These are phyloP conservation scores for Aegle marmelos DNA, from an alignment of 345 rosid genomes.

Conservation along the genomic window DNA sequence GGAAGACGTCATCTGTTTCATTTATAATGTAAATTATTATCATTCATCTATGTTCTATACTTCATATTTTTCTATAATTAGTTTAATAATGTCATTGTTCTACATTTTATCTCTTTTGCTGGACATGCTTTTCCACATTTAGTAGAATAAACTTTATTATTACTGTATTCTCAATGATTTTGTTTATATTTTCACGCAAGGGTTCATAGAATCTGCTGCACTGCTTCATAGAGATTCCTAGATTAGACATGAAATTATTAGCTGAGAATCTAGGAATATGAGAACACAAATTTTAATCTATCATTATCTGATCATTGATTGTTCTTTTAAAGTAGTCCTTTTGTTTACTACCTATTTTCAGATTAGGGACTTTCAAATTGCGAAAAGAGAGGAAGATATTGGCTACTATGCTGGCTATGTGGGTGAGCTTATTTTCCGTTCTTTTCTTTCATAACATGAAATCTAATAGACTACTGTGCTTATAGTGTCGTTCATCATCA, in stretches of 20 bases:
- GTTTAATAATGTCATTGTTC: too few relatives aligned
- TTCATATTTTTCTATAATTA: background rate
- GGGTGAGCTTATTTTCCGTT: slow-evolving; percentile 44
- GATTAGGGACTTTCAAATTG: slow-evolving; percentile 73
- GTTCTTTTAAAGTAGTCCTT: background rate
- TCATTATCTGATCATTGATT: background rate
- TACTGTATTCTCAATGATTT: background rate
- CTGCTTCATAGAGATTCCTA: background rate
- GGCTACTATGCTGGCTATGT: slow-evolving; percentile 87
- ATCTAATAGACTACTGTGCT: background rate
- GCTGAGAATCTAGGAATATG: too few relatives aligned
- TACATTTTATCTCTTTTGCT: too few relatives aligned
- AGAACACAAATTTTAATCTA: too few relatives aligned
- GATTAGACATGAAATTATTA: too few relatives aligned
- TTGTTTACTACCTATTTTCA: slow-evolving; percentile 26
- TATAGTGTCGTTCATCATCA: background rate
- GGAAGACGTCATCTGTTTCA: background rate
- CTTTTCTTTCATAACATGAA: slow-evolving; percentile 4
- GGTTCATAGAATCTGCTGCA: background rate
- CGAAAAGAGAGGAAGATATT: slow-evolving; percentile 79
- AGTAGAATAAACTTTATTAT: background rate
- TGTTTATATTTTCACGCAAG: background rate
- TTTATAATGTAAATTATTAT: background rate
- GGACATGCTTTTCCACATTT: too few relatives aligned
- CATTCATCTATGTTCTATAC: background rate